Conservation (phyloP, 2,329 filamentous ascomycete species). For the Albifimbria verrucaria region DNA sequence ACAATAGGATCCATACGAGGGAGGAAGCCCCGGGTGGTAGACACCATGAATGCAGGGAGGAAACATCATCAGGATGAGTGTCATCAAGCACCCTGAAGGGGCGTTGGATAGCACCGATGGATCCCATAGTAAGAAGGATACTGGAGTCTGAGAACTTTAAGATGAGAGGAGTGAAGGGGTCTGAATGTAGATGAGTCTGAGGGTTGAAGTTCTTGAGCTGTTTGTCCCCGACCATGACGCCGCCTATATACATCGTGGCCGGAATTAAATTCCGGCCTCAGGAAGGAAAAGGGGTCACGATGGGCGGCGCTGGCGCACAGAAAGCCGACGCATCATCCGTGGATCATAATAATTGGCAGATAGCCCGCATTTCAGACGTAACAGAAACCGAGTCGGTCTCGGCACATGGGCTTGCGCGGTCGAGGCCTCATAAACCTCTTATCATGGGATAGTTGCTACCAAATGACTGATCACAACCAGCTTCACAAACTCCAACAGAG, state of each 20-base stretch:
- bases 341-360: background rate
- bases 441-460: too few relatives aligned
- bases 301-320: background rate
- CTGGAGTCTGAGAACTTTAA: slow-evolving; percentile 8
- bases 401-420: background rate
- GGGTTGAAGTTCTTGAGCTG: too few relatives aligned
- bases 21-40: slow-evolving; percentile 70
- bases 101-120: slow-evolving; percentile 25
- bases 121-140: slow-evolving; percentile 34
- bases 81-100: slow-evolving; percentile 62
- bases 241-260: background rate
- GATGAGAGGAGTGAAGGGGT: slow-evolving; percentile 1
- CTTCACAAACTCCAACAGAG: too few relatives aligned
- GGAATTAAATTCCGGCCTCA: background rate
- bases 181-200: background rate
- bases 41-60: slow-evolving; percentile 75
- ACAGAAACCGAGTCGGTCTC: background rate
- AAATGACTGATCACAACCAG: too few relatives aligned
- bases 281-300: background rate
- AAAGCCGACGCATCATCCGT: background rate
- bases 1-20: slow-evolving; percentile 62
- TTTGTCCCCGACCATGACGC: too few relatives aligned
- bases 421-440: too few relatives aligned
- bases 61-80: slow-evolving; percentile 57
- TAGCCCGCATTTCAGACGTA: background rate